Evolutionary conservation across 108 stramenopile genomes (phyloP), one percentile per base, ranked within the genome.

Genomic region (Cyclostephanos invisitatus): DNA sequence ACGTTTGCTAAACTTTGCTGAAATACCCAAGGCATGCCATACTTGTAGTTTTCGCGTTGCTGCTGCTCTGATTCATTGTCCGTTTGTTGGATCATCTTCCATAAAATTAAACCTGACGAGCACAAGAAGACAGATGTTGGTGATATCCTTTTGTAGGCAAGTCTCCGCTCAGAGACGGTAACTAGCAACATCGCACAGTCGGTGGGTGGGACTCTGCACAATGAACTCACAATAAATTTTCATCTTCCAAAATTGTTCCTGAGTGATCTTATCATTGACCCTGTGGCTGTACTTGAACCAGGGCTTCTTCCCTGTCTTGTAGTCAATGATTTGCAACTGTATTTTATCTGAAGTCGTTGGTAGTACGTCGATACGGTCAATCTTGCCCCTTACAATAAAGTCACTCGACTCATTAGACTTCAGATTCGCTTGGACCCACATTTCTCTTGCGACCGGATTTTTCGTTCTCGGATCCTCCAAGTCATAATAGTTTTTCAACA

Each of bases 221-320:
- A 32, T 32, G 32, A 0, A 46, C 44, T 46, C 44, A 46, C 44
- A 46, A 64, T 96, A 96, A 2, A 96, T 75, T 74, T 92, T 91
- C 63, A 96, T 81, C 76, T 96, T 92, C 67, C 81, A 92, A 75
- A 96, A 92, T 4, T 84, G 67, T 68, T 96, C 89, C 7, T 87
- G 51, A 5, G 76, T 78, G 67, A 95, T 95, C 12, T 81, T 64
- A 27, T 91, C 82, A 81, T 96, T 93, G 50, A 87, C 82, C 20
- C 68, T 44, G 0, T 78, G 68, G 2, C 87, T 83, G 73, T 96
- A 96, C 62, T 96, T 93, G 49, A 96, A 82, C 58, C 84, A 49
- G 11, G 95, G 95, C 24, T 89, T 87, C 74, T 96, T 96, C 18
- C 95, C 95, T 9, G 95, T 90, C 62, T 96, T 96, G 84, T 96